Evolutionary conservation across 306 rosid genomes (phyloP), one percentile per base, ranked within the genome.

Genomic region (Begonia masoniana): DNA sequence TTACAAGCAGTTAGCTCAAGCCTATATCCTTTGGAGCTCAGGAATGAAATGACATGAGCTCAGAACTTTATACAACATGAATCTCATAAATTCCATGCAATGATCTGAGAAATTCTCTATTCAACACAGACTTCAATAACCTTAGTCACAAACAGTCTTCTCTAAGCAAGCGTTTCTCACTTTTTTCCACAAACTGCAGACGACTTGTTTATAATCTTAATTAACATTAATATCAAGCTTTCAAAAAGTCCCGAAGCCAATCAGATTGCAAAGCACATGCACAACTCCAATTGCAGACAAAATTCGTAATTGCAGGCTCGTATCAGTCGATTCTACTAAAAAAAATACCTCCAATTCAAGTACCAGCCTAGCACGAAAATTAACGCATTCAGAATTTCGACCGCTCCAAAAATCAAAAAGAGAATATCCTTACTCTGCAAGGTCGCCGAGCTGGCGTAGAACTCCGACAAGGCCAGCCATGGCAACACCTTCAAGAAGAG

Each of bases 401-500:
- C 47, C 51, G 10, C 39, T 1, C 39, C 39, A 31, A 31, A 31
- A 31, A 31, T 31, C 1, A 31, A 43, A 16, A 23, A 56, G 43
- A 50, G 60, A 62, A 39, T 21, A 45, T 41, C 31, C 50, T 74
- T 41, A 92, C 99, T 87, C 95, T 5, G 99, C 79, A 19, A 92
- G 95, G 82, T 92, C 99, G 2, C 96, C 99, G 64, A 92, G 96
- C 72, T 92, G 99, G 54, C 99, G 99, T 64, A 92, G 73, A 52
- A 87, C 78, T 4, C 96, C 99, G 47, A 79, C 93, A 26, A 92
- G 89, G 50, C 87, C 96, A 0, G 87, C 82, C 89, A 87, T 79
- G 59, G 96, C 84, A 12, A 87, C 81, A 12, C 87, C 93, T 72
- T 92, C 96, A 26, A 92, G 65, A 5, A 92, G 76, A 43, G 96